These are phyloP conservation scores for Powellomyces hirtus DNA, from an alignment of 192 early-diverging fungal species.

Conservation along the genomic window DNA sequence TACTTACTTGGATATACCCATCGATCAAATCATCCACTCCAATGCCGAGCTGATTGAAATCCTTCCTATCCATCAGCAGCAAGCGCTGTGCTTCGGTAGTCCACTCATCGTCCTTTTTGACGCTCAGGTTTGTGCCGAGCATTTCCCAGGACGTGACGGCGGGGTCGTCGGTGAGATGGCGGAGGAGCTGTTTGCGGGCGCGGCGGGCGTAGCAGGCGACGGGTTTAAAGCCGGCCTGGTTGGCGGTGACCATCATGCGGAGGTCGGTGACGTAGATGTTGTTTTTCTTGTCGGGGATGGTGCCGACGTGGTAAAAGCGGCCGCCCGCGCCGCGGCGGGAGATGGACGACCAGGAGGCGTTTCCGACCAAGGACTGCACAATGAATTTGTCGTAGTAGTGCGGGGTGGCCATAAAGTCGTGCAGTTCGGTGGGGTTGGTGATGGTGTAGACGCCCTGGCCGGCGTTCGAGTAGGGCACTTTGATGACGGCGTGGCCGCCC, in stretches of 20 bases:
- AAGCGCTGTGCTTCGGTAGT: constrained; percentile 79
- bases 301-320: constrained; percentile 87
- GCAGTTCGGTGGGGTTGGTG: constrained; percentile 70
- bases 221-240: constrained; percentile 71
- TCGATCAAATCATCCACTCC: constrained; percentile 87
- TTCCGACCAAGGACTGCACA: constrained; percentile 84
- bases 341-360: constrained; percentile 76
- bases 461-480: constrained; percentile 85
- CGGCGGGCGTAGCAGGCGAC: constrained; percentile 80
- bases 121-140: constrained; percentile 84
- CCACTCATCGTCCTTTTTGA: constrained; percentile 76
- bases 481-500: constrained; percentile 83
- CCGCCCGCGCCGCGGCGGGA: constrained; percentile 52
- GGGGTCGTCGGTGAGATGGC: constrained; percentile 53
- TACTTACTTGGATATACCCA: constrained; percentile 83
- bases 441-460: constrained; percentile 91
- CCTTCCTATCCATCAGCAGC: constrained; percentile 87
- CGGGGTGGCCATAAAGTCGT: constrained; percentile 68
- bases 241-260: constrained; percentile 84
- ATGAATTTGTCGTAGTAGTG: constrained; percentile 92
- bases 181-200: constrained; percentile 68
- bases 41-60: constrained; percentile 82
- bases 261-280: constrained; percentile 82
- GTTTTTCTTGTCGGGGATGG: constrained; percentile 87
- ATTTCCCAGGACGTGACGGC: constrained; percentile 81